Evolutionary conservation across 2,329 filamentous ascomycete species (phyloP), one percentile per base, ranked within the genome.

Genomic region (Venturia oleaginea): DNA sequence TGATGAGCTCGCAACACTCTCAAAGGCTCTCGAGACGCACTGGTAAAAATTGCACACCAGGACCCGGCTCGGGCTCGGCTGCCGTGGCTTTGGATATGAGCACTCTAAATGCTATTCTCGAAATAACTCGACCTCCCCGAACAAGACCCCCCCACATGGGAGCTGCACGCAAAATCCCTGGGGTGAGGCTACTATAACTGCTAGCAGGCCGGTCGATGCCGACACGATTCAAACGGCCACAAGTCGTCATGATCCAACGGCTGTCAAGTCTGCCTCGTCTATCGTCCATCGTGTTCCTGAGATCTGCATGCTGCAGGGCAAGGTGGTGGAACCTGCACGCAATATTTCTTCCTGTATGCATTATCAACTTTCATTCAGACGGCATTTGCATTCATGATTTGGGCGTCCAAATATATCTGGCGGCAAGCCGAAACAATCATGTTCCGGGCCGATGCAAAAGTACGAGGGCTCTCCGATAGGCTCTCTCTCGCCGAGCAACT

Each of bases 221-320:
- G 51, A 27, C 51, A 15, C 51, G 51, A 57, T 57, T 27, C 27
- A n/a, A 57, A 57, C 51, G 51, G 51, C 27, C 30, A 57, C 15
- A 34, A 57, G 51, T 57, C 51, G 51, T 57, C 51, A 57, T 57
- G 51, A 34, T 34, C 51, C 17, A 57, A 57, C 27, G 51, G 51
- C 51, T 57, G 51, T 57, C 51, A 57, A 57, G 34, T 57, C 51
- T 57, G 51, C 51, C 51, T 57, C 51, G 27, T 54, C 48, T 15
- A n/a, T 46, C 42, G 24, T 51, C 46, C 34, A 34, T 34, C 51
- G 51, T 34, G 51, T 57, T 32, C 51, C 51, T 57, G 51, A 57
- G 51, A 57, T 57, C 51, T 37, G 51, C 51, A 57, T 19, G 27
- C 51, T 34, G 30, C 48, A 54, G 48, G 48, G 48, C 48, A 54